Base-by-base conservation (phyloP, 2,329 filamentous ascomycete genomes). In the Alternaria triticina region DNA sequence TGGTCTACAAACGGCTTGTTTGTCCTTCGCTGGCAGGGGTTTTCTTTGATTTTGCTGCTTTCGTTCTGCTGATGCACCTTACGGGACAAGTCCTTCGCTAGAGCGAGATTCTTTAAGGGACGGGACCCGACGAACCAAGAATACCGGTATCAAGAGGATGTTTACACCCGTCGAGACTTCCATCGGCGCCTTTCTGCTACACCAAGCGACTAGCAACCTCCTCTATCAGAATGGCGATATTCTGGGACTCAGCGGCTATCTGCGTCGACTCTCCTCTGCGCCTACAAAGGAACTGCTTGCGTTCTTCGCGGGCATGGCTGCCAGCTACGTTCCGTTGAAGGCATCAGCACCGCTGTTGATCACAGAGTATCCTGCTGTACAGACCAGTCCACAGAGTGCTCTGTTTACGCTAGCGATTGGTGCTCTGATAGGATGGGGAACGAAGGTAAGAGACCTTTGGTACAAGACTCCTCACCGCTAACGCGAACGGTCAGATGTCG, bases 111-210 rank as follows among this genome's bases (percentile, higher is more conserved):
- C 33, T 52, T 28, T 17, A 12, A 46, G 17, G 15, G 13, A 22
- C 63, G 33, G 36, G 47, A 20, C 22, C 22, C 25, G 20, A 46
- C 15, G 25, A 36, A 22, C 33, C 40, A 6, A 30, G 20, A 61
- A 23, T 23, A 52, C 28, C n/a, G 36, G 36, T n/a, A 23, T 22
- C 49, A 22, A 56, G 49, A 65, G 9, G 1, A 86, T 87, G 85
- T 86, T 87, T 67, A 86, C 85, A 1, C 84, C 85, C 0, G 57
- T 86, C 25, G 81, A 86, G 66, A 85, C 85, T 13, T 80, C 82
- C 6, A 70, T 86, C 11, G 85, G 85, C 17, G 84, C 85, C 3
- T 54, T 86, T 12, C 74, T 87, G 57, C 78, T 87, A 52, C 84
- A 84, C 60, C 83, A 85, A 69, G 81, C 83, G 47, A 84, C 84